Base-by-base conservation (phyloP, 1,284 basidiomycete species). In the Naganishia albida region DNA sequence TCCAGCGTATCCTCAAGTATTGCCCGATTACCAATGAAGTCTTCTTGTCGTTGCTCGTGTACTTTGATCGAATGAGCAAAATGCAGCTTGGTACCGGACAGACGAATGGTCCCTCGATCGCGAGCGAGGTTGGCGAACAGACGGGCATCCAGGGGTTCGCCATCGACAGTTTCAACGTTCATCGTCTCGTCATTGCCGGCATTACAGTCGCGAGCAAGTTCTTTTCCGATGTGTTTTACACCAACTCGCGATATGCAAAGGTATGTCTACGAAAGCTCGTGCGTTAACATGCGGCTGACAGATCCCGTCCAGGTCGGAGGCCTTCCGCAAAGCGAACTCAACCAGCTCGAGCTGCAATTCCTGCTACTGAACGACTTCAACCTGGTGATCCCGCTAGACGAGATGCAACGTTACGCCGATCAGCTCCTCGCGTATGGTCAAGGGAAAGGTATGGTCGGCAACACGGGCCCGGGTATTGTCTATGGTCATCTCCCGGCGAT, bases 131-230 rank as follows among this genome's bases (percentile, higher is more conserved):
- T 50, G 39, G 50, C 25, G 34, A 46, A 65, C 56, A 51, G 51
- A 59, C 49, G 50, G 49, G 55, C 10, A 63, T 53, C 1, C 72
- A 85, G 66, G 85, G 87, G 0, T 96, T 99, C 74, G 90, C 94
- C 20, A 97, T 99, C 75, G 95, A 99, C 80, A 91, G 90, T 67
- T 99, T 88, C 81, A 99, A 99, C 74, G 90, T 99, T 28, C 95
- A 99, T 79, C 85, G 93, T 38, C 82, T 99, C 51, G 90, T 99
- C 73, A 98, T 99, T 70, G 94, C 95, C 1, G 95, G 95, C 3
- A 90, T 99, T 28, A 98, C 95, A 2, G 95, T 99, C 10, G 94
- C 95, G 20, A 93, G 90, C 82, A 99, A 99, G 79, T 99, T 99
- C 78, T 98, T 98, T 78, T 93, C 90, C 67, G 95, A 99, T 77